These are phyloP conservation scores for Actinomortierella wolfii DNA, from an alignment of 371 early-diverging fungal species.

Conservation along the genomic window DNA sequence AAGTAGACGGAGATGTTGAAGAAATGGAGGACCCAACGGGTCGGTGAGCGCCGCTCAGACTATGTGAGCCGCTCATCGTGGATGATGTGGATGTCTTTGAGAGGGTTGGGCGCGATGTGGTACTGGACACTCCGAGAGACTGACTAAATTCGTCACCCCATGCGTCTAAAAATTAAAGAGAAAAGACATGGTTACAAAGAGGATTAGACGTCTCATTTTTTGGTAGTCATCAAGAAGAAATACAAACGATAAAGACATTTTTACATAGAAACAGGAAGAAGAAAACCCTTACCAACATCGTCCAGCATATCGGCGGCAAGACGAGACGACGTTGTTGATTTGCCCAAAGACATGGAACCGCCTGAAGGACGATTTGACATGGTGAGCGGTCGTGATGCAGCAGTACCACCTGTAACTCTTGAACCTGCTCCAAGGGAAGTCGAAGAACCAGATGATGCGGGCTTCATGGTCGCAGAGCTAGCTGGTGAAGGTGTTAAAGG, in stretches of 20 bases:
- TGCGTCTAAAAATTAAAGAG: slow-evolving; percentile 17
- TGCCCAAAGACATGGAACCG: slow-evolving; percentile 30
- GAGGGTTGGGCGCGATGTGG: slow-evolving; percentile 11
- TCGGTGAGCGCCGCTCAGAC: slow-evolving; percentile 11
- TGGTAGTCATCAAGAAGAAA: neutral
- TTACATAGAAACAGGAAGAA: too few species aligned
- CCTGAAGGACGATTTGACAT: neutral
- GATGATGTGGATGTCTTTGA: slow-evolving; percentile 3
- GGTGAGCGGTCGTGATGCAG: too few species aligned
- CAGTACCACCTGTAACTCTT: neutral
- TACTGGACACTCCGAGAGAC: neutral
- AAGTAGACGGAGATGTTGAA: slow-evolving; percentile 10
- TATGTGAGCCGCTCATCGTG: neutral
- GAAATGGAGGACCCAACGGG: slow-evolving; percentile 16
- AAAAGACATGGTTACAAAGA: neutral
- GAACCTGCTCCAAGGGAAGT: slow-evolving; percentile 9
- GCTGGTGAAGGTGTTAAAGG: slow-evolving; percentile 33
- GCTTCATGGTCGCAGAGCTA: slow-evolving; percentile 19
- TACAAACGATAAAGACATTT: neutral
- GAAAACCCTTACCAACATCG: slow-evolving; percentile 6
- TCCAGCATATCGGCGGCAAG: slow-evolving; percentile 36
- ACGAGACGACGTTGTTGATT: slow-evolving; percentile 5
- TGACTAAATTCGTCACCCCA: slow-evolving; percentile 44
- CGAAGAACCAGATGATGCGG: slow-evolving; percentile 2
- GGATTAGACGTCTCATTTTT: neutral